A percentile compares a stretch with the other conserved stretches of the same genome.
Evolutionary conservation across 495 filamentous ascomycete species (phyloP).

Genomic region (Friedmanniomyces endolithicus): DNA sequence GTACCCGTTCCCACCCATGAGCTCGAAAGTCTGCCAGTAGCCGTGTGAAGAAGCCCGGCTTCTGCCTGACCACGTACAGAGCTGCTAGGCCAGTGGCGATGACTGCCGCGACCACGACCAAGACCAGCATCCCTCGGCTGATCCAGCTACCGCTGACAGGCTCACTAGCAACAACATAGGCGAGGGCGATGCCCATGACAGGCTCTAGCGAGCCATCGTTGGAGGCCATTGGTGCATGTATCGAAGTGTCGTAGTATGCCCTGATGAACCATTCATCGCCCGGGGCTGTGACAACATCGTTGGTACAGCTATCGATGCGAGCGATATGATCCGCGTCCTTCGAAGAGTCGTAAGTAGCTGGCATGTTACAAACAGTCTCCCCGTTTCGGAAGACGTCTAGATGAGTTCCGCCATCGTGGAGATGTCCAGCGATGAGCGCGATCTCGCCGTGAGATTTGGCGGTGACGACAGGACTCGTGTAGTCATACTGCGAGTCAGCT

Average conservation of each 20-base stretch:
- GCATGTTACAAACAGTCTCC: constrained; percentile 1
- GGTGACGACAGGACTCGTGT: constrained; percentile 1
- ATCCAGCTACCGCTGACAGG: background rate
- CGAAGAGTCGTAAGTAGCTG: background rate
- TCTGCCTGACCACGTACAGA: background rate
- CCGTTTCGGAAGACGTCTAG: constrained; percentile 10
- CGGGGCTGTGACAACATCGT: background rate
- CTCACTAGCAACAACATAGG: constrained; percentile 1
- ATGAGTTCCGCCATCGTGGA: constrained; percentile 15
- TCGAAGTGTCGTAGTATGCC: constrained; percentile 11
- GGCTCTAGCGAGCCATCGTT: constrained; percentile 11
- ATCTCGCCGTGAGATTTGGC: constrained; percentile 1
- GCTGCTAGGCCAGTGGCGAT: background rate
- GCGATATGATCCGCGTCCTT: background rate
- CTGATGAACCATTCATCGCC: constrained; percentile 5
- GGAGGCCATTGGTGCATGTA: constrained; percentile 4
- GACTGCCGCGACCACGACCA: background rate
- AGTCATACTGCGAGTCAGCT: background rate
- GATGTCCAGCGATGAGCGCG: constrained; percentile 3
- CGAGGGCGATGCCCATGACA: constrained; percentile 14
- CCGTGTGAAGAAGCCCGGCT: background rate
- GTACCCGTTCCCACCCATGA: background rate
- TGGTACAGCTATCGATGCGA: background rate
- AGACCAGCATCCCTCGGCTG: background rate
- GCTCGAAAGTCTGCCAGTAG: background rate